Base-by-base conservation (phyloP, 176 grass and related monocot species). In the Neostapfia colusana region DNA sequence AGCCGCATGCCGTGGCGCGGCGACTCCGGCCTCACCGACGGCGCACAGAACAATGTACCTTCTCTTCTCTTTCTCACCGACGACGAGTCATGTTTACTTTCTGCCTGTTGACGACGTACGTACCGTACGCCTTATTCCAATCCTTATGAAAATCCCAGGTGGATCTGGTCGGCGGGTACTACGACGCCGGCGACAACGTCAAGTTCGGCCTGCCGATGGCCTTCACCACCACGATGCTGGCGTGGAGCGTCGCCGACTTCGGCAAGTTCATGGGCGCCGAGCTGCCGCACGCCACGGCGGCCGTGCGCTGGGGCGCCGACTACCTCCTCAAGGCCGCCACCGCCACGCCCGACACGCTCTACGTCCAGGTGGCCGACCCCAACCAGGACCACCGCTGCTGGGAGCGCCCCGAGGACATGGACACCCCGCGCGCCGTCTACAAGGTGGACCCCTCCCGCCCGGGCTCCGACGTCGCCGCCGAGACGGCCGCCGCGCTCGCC, bases 261-360 rank as follows among this genome's bases (percentile, higher is more conserved):
- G 95, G 95, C 55, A 84, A 83, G 37, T 75, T 73, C 79, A 97
- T 97, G 91, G 70, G 60, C 39, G 56, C 40, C 24, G 60, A 97
- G 79, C 86, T 91, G 2, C 59, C 71, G 1, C 67, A 97, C 74
- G 91, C 88, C 12, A 77, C 39, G 20, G 84, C 79, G 12, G 91
- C 94, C 66, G 91, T 97, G 38, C 91, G 89, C n/a, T 97, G 95
- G 94, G 94, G 86, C 57, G 77, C 91, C 0, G 91, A 97, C 79
- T 97, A 97, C 85, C 95, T 97, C 44, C 88, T 97, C 63, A 97
- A 97, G 60, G 95, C 95, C 2, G 86, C 95, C n/a, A 93, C 89
- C 0, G 75, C 95, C 37, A 69, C 86, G 0, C 88, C 94, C 0
- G 69, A 49, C 10, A 62, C 76, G 16, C 80, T 97, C 51, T 97